A percentile compares a stretch with the other conserved stretches of the same genome.
Evolutionary conservation across 345 rosid genomes (phyloP).

Genomic region (Pistacia vera): DNA sequence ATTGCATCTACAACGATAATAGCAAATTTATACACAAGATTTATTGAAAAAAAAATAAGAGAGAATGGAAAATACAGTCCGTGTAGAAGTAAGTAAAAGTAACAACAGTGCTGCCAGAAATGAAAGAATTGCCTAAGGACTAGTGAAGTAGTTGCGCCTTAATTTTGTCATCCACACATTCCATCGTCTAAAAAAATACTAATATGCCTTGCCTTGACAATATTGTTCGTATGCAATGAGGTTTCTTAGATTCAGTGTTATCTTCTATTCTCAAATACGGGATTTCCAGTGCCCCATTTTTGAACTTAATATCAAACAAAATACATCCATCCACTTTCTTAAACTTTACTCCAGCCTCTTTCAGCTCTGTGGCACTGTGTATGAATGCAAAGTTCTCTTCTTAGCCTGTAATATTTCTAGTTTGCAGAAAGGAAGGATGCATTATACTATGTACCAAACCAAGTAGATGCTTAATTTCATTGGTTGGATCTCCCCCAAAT

Average conservation of each 20-base stretch:
- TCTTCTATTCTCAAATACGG: neutral
- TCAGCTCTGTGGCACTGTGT: conserved; percentile 23
- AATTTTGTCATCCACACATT: too few relatives aligned
- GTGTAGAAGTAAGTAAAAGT: too few relatives aligned
- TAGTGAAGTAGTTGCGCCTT: too few relatives aligned
- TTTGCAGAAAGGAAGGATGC: neutral
- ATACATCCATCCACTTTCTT: neutral
- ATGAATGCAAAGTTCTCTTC: neutral
- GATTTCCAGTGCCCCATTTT: conserved; percentile 21
- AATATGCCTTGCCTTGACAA: neutral
- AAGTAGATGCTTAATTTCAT: conserved; percentile 17
- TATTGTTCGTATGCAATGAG: conserved; percentile 29
- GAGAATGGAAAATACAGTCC: too few relatives aligned
- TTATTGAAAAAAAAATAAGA: too few relatives aligned
- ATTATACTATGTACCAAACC: neutral
- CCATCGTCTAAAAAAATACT: too few relatives aligned
- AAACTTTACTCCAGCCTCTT: conserved; percentile 25
- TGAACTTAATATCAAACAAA: conserved; percentile 15
- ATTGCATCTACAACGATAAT: too few relatives aligned
- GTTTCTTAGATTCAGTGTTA: conserved; percentile 16
- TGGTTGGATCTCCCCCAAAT: neutral
- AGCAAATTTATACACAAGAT: too few relatives aligned
- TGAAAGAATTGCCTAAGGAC: too few relatives aligned
- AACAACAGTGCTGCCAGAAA: too few relatives aligned
- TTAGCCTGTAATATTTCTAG: too few relatives aligned